Evolutionary conservation across 2,329 filamentous ascomycete species (phyloP).

Genomic region (Epichloe uncinata): DNA sequence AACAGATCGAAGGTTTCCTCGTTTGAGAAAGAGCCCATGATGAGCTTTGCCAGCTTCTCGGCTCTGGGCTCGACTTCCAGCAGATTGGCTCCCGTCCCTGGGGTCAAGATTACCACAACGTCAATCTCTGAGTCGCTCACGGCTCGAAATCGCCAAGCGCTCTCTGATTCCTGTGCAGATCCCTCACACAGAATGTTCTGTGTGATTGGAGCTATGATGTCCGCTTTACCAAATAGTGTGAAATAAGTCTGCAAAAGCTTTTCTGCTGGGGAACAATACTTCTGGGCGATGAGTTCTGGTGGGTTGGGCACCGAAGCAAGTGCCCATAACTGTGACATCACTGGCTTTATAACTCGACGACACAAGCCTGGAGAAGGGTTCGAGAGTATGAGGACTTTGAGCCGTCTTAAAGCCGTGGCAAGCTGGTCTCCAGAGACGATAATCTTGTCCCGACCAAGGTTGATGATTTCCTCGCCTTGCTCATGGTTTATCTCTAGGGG

Average conservation of each 20-base stretch:
- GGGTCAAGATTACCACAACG: constrained; percentile 23
- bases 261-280: constrained; percentile 31
- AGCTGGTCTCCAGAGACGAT: constrained; percentile 36
- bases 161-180: constrained; percentile 16
- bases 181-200: constrained; percentile 44
- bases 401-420: constrained; percentile 35
- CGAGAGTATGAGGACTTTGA: constrained; percentile 43
- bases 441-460: constrained; percentile 29
- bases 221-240: constrained; percentile 37
- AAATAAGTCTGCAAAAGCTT: constrained; percentile 44
- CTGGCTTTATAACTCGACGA: constrained; percentile 43
- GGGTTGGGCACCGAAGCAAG: constrained; percentile 38
- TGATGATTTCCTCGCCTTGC: constrained; percentile 26
- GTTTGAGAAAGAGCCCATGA: constrained; percentile 36
- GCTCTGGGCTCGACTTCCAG: constrained; percentile 35
- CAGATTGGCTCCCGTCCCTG: constrained; percentile 22
- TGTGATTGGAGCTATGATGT: constrained; percentile 36
- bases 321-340: constrained; percentile 51
- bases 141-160: constrained; percentile 39
- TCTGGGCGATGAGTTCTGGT: constrained; percentile 19
- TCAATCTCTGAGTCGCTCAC: constrained; percentile 36
- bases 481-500: constrained; percentile 7
- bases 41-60: constrained; percentile 32
- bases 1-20: constrained; percentile 49
- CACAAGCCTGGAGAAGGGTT: constrained; percentile 55